Evolutionary conservation across 2,329 filamentous ascomycete genomes (phyloP).

Genomic region (Pyrenophora graminea): DNA sequence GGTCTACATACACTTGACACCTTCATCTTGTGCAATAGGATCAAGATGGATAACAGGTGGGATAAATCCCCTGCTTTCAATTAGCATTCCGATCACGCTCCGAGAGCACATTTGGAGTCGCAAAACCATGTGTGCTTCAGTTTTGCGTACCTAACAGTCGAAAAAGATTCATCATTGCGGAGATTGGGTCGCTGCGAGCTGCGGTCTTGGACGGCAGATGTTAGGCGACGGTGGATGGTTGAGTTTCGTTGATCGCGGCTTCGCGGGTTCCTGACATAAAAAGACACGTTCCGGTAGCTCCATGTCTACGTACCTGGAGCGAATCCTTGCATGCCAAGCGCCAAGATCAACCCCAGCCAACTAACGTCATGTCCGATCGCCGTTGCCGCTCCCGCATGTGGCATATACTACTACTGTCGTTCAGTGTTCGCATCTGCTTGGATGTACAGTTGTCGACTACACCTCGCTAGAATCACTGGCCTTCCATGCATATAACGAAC

Average conservation of each 20-base stretch:
- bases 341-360: slow-evolving; percentile 22
- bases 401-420: not conserved
- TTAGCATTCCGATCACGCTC: slow-evolving; percentile 32
- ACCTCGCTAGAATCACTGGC: too few species aligned
- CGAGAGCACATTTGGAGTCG: slow-evolving; percentile 1
- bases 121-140: not conserved
- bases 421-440: too few species aligned
- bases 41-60: slow-evolving; percentile 91
- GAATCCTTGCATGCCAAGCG: slow-evolving; percentile 40
- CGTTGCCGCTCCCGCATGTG: slow-evolving; percentile 9
- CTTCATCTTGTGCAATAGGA: slow-evolving; percentile 95
- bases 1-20: slow-evolving; percentile 71
- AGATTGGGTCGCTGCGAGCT: slow-evolving; percentile 25
- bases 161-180: slow-evolving; percentile 69
- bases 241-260: slow-evolving; percentile 6
- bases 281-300: slow-evolving; percentile 44
- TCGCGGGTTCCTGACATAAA: slow-evolving; percentile 29
- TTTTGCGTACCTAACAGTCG: slow-evolving; percentile 63
- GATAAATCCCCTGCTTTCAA: slow-evolving; percentile 78
- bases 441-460: too few species aligned
- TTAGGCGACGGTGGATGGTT: slow-evolving; percentile 21
- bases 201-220: slow-evolving; percentile 17
- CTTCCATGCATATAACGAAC: too few species aligned
- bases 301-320: slow-evolving; percentile 24
- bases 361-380: slow-evolving; percentile 23